Evolutionary conservation across 2,329 filamentous ascomycete genomes (phyloP).

Genomic region (Beauveria medogensis): DNA sequence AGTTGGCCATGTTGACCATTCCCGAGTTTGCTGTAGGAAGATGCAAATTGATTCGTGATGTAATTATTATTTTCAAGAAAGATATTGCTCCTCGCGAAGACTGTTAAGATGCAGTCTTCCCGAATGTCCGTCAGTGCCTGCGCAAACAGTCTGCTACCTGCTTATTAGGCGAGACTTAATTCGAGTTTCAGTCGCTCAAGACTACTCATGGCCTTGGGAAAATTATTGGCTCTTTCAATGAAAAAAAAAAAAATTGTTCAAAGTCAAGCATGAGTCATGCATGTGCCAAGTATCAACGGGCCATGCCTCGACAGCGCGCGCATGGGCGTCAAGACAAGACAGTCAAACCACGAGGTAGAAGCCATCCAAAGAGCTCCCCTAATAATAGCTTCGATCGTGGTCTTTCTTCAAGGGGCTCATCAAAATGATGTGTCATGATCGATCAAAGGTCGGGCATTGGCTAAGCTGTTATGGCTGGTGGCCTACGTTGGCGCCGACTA

Average conservation of each 20-base stretch:
- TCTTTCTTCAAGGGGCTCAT: conserved; percentile 16
- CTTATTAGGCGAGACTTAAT: neutral
- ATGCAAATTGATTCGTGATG: neutral
- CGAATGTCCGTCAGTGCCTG: neutral
- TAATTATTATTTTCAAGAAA: neutral
- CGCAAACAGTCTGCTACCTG: neutral
- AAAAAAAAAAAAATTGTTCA: conserved; percentile 16
- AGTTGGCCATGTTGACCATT: neutral
- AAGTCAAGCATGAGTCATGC: conserved; percentile 21
- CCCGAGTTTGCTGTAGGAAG: neutral
- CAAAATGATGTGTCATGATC: conserved; percentile 11
- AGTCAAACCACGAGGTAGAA: neutral
- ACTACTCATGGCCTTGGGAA: neutral
- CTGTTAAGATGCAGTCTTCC: neutral
- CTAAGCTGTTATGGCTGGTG: neutral
- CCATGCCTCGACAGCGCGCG: conserved; percentile 19
- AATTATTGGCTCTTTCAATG: neutral
- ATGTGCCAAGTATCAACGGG: conserved; percentile 21
- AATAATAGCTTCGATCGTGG: conserved; percentile 18
- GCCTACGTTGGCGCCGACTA: neutral
- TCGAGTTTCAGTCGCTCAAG: neutral
- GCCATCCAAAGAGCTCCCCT: neutral
- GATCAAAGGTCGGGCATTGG: neutral
- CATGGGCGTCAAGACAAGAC: neutral
- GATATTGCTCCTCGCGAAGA: neutral